phyloP scores from a whole-genome alignment of 202 grass and related monocot genomes.

The Musa balbisiana region DNA sequence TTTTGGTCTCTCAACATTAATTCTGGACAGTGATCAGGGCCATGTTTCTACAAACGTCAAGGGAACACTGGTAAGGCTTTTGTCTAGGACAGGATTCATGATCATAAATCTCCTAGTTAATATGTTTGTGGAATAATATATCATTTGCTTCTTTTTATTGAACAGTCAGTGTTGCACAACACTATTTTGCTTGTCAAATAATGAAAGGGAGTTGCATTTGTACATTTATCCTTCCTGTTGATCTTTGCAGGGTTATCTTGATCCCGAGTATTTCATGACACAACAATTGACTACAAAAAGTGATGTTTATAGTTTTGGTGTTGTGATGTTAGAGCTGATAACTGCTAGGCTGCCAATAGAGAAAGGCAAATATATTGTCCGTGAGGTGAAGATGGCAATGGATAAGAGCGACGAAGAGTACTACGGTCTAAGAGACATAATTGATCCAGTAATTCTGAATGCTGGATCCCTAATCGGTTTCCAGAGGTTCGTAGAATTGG shows the following conservation, averaged over 20 bases:
- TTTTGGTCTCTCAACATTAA: conserved; percentile 67
- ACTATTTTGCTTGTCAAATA: too few species aligned
- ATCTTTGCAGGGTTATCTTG: conserved; percentile 58
- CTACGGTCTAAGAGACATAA: conserved; percentile 49
- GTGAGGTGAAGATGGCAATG: conserved; percentile 49
- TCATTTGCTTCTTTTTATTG: too few species aligned
- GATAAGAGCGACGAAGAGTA: conserved; percentile 44
- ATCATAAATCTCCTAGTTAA: too few species aligned
- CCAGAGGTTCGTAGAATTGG: conserved; percentile 63
- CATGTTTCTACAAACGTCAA: conserved; percentile 75
- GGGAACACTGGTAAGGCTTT: conserved; percentile 52
- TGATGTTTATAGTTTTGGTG: conserved; percentile 72
- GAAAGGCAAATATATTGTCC: conserved; percentile 59
- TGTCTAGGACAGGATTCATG: background rate
- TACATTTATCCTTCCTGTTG: conserved; percentile 17
- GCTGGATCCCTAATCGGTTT: conserved; percentile 26
- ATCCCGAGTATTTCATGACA: conserved; percentile 87
- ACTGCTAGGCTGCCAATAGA: conserved; percentile 47
- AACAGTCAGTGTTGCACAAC: too few species aligned
- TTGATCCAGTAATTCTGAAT: conserved; percentile 51
- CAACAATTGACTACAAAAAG: conserved; percentile 76
- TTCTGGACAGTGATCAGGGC: conserved; percentile 46
- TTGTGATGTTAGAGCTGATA: conserved; percentile 73
- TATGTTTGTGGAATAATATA: too few species aligned
- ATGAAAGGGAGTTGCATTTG: too few species aligned